Conservation (phyloP, 139 green algal genomes). For the Tetradesmus lagerheimii region DNA sequence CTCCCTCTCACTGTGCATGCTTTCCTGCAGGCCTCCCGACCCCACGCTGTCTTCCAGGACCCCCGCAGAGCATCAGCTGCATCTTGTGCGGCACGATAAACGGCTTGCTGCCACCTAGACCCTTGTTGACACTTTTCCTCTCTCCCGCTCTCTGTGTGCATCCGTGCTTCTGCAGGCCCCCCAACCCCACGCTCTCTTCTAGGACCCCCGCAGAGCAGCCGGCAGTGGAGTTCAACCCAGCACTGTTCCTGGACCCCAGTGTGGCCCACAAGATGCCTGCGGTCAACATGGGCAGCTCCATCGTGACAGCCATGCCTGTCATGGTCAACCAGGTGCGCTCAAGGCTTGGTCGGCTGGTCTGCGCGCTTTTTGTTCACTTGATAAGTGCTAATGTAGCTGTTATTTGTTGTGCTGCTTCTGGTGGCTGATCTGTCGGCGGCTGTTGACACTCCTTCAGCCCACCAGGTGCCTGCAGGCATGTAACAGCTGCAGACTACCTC, state of each 20-base stretch:
- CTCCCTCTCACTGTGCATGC: no score
- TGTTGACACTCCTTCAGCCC: no score
- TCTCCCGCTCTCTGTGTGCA: no score
- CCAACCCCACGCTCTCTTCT: not conserved
- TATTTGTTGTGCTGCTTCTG: not conserved
- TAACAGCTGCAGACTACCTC: no score
- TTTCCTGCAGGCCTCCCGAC: not conserved
- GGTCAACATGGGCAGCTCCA: constrained; percentile 48
- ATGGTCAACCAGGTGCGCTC: constrained; percentile 15
- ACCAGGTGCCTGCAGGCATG: no score
- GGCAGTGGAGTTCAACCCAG: constrained; percentile 16
- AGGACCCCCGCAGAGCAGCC: constrained; percentile 29
- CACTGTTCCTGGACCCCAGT: not conserved
- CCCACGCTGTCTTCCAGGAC: not conserved
- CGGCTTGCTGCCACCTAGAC: no score
- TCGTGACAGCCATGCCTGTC: constrained; percentile 39
- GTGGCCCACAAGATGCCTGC: constrained; percentile 10
- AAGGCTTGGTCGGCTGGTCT: no score
- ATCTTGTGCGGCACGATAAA: no score
- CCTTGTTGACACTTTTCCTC: no score
- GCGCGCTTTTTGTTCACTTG: no score
- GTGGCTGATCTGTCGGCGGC: no score
- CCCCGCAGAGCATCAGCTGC: not conserved
- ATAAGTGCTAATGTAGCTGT: no score
- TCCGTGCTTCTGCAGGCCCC: not conserved